Percentiles rank a stretch among this genome's conserved stretches.
Conservation (phyloP, 192 early-diverging fungal genomes). For the Coemansia erecta region DNA sequence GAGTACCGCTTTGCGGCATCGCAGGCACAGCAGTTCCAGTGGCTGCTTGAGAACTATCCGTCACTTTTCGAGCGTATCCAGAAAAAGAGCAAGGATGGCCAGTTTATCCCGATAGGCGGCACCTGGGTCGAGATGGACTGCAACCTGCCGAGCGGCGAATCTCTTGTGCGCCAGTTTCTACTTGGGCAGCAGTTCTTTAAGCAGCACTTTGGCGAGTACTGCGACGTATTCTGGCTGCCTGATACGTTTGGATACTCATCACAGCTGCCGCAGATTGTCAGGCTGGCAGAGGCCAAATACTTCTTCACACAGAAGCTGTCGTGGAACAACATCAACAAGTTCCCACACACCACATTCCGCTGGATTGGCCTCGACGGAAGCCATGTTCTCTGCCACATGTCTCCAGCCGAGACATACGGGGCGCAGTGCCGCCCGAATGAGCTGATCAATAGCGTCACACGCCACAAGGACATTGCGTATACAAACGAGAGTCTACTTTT, state of each 20-base stretch:
- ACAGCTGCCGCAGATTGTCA: conserved; percentile 88
- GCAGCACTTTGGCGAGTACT: conserved; percentile 66
- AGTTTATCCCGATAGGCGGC: conserved; percentile 90
- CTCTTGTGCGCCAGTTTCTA: conserved; percentile 87
- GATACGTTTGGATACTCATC: conserved; percentile 90
- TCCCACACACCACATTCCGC: conserved; percentile 92
- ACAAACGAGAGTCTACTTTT: conserved; percentile 78
- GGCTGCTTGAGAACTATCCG: conserved; percentile 83
- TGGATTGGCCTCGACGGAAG: conserved; percentile 90
- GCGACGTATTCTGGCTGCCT: conserved; percentile 87
- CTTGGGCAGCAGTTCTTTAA: conserved; percentile 89
- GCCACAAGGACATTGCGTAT: conserved; percentile 85
- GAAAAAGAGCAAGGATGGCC: conserved; percentile 63
- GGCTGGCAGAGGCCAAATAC: conserved; percentile 73
- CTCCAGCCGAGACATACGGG: conserved; percentile 84
- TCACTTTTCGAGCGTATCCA: conserved; percentile 74
- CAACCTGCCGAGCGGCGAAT: conserved; percentile 93
- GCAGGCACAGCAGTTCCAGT: conserved; percentile 94
- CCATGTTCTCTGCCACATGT: conserved; percentile 82
- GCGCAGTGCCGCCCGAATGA: conserved; percentile 64
- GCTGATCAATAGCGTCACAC: conserved; percentile 64
- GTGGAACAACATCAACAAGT: conserved; percentile 99
- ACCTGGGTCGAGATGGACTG: conserved; percentile 99
- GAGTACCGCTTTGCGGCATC: conserved; percentile 89
- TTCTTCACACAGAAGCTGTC: conserved; percentile 98